These are phyloP conservation scores for Solanum lycopersicoides DNA, from an alignment of 257 asterid genomes.

Conservation along the genomic window DNA sequence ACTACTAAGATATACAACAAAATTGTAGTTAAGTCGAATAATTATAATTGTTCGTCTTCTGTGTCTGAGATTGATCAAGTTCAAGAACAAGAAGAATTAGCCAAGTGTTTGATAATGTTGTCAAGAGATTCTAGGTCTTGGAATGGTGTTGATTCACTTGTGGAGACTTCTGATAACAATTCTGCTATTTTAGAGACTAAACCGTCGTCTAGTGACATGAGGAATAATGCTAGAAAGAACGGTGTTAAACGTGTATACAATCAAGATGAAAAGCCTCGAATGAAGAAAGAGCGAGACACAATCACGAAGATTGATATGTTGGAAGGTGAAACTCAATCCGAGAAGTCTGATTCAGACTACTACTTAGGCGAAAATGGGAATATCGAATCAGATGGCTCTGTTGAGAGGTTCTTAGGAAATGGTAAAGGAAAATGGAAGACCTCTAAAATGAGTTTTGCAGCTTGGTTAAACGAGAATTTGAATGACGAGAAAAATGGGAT, in stretches of 20 bases:
- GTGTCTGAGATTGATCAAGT: conserved; percentile 67
- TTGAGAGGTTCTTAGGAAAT: conserved; percentile 28
- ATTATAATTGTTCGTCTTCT: conserved; percentile 34
- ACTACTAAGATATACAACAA: conserved; percentile 40
- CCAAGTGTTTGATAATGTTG: conserved; percentile 72
- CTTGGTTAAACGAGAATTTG: conserved; percentile 15
- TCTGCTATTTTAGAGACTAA: conserved; percentile 78
- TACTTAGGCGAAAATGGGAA: conserved; percentile 62
- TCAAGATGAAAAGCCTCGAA: conserved; percentile 8
- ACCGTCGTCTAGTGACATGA: conserved; percentile 54
- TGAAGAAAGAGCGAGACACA: conserved; percentile 18
- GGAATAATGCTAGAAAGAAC: conserved; percentile 13
- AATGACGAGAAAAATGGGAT: conserved; percentile 20
- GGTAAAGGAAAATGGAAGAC: conserved; percentile 12
- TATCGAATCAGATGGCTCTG: conserved; percentile 65
- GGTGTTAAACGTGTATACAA: neutral
- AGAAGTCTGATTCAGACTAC: conserved; percentile 81
- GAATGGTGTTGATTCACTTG: conserved; percentile 53
- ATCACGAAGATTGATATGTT: conserved; percentile 18
- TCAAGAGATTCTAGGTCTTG: conserved; percentile 56
- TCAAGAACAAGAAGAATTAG: conserved; percentile 65
- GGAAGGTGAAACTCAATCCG: conserved; percentile 27
- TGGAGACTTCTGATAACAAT: conserved; percentile 81
- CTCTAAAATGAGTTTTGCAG: conserved; percentile 8
- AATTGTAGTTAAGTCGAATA: conserved; percentile 28